phyloP scores from a whole-genome alignment of 2,329 filamentous ascomycete species.

The Trichoderma cornu-damae region DNA sequence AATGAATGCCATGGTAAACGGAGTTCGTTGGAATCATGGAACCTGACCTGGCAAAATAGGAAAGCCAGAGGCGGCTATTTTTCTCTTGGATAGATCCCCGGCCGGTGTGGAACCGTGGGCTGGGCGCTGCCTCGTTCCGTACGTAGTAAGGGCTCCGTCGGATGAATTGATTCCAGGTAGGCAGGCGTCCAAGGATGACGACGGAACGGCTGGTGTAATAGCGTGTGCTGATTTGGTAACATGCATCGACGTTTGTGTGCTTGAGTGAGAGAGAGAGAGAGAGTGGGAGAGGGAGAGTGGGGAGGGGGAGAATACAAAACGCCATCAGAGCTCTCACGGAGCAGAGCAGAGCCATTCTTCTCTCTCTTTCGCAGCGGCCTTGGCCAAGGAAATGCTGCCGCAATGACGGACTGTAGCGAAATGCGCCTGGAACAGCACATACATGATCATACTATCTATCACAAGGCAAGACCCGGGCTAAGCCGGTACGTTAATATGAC shows the following conservation, averaged over 20 bases:
- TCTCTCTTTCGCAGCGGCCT: background rate
- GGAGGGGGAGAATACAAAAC: background rate
- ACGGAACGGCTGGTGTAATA: background rate
- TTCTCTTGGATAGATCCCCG: background rate
- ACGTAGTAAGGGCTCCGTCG: background rate
- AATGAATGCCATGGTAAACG: no score
- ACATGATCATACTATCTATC: no score
- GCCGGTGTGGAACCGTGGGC: background rate
- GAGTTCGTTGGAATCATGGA: background rate
- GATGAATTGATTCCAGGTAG: no score
- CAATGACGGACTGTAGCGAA: background rate
- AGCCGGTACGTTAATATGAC: no score
- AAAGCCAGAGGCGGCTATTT: background rate
- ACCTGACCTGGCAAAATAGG: no score
- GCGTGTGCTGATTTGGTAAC: no score
- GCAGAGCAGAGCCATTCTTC: background rate
- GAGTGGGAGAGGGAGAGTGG: no score
- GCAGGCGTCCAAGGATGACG: no score
- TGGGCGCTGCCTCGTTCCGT: background rate
- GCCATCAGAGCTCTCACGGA: no score
- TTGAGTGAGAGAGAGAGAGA: no score
- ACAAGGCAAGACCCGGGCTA: background rate
- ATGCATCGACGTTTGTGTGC: background rate
- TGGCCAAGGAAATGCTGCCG: background rate
- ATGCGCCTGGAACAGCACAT: background rate